Evolutionary conservation across 495 filamentous ascomycete species (phyloP).

Genomic region (Schizothecium vesticola): DNA sequence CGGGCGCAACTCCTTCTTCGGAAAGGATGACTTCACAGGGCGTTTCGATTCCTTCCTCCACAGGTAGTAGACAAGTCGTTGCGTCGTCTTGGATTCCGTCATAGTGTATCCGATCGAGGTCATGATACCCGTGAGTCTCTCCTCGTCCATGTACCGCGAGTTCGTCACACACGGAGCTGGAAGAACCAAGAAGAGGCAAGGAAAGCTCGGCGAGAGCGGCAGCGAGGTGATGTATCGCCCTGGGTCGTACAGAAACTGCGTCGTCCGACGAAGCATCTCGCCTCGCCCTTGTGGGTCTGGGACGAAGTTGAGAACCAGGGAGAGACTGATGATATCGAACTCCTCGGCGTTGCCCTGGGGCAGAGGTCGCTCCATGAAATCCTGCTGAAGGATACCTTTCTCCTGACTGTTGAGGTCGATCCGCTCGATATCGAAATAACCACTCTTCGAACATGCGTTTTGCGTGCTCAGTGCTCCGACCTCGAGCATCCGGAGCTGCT

Average conservation of each 20-base stretch:
- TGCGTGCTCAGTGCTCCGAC: constrained; percentile 80
- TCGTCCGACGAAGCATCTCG: constrained; percentile 77
- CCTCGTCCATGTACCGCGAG: constrained; percentile 81
- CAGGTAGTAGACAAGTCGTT: constrained; percentile 84
- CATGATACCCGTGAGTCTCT: constrained; percentile 69
- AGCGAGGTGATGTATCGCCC: constrained; percentile 14
- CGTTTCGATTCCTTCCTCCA: constrained; percentile 49
- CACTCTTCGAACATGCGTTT: constrained; percentile 75
- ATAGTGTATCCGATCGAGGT: constrained; percentile 64
- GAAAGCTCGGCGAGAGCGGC: constrained; percentile 44
- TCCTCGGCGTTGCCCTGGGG: constrained; percentile 54
- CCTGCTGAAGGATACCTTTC: constrained; percentile 73
- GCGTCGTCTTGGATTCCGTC: constrained; percentile 60
- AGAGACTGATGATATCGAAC: constrained; percentile 91
- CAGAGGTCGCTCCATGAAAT: constrained; percentile 88
- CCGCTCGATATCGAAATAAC: constrained; percentile 64
- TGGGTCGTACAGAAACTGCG: constrained; percentile 53
- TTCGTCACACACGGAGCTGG: constrained; percentile 86
- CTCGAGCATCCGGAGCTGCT: constrained; percentile 63
- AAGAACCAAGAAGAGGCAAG: constrained; percentile 83
- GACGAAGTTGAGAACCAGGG: constrained; percentile 91
- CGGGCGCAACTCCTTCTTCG: constrained; percentile 67
- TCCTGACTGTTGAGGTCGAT: constrained; percentile 90
- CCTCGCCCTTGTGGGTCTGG: constrained; percentile 68
- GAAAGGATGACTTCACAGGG: constrained; percentile 25